Base-by-base conservation (phyloP, 352 stramenopile genomes). In the Globisporangium rhizosaccharum region DNA sequence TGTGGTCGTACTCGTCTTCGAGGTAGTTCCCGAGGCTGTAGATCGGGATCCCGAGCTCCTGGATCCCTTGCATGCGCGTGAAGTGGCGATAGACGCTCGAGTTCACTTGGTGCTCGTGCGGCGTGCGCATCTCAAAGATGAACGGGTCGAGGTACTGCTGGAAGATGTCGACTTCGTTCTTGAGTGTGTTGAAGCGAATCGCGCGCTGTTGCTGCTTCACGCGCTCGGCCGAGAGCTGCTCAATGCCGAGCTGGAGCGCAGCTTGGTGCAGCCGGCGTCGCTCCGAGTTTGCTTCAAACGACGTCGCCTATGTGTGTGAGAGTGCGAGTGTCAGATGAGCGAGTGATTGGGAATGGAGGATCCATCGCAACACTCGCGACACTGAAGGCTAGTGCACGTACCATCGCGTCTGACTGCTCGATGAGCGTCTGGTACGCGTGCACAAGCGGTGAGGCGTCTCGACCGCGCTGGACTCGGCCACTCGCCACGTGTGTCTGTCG, bases 121-220 rank as follows among this genome's bases (percentile, higher is more conserved):
- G 50, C 1, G 76, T 70, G 7, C 61, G 67, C 51, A 85, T 88
- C 51, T 78, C 67, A 50, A 85, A 87, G 51, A 88, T 66, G 37
- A 88, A 90, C 6, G 76, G 78, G 47, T 85, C 73, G 17, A 91
- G 56, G 58, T 77, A 74, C 59, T 92, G 79, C 62, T 93, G 83
- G 65, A 90, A 88, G 55, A 88, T 85, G 46, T 89, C 79, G 46
- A 91, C 69, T 45, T 93, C 81, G 63, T 90, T 87, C 65, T 88
- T 85, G 36, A 91, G 65, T 2, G 76, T 82, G 46, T 85, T 70
- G 53, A 84, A 87, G 12, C 73, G 79, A 33, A 90, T 79, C 18
- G 81, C 53, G 23, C 74, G 57, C 53, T 82, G 82, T 49, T 91
- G 80, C 53, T 68, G 62, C 14, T 63, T 53, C 25, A 92, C 71